These are phyloP conservation scores for Marasmius oreades DNA, from an alignment of 1,284 basidiomycete species.

Conservation along the genomic window DNA sequence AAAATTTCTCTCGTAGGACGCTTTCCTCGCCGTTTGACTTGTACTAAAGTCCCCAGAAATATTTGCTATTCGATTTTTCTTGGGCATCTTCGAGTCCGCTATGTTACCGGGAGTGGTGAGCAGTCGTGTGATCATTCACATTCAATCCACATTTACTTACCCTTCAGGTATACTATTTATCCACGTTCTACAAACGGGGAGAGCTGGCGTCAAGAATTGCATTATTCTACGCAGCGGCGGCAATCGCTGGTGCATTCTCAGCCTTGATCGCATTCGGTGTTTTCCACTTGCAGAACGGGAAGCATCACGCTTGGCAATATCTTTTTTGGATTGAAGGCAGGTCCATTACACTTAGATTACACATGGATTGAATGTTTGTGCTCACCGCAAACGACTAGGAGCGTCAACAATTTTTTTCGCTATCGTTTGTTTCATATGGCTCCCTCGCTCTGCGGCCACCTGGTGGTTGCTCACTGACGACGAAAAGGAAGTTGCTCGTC, in stretches of 20 bases:
- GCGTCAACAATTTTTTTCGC: slow-evolving; percentile 37
- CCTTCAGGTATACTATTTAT: slow-evolving; percentile 41
- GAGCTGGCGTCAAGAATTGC: slow-evolving; percentile 48
- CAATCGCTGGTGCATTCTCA: slow-evolving; percentile 44
- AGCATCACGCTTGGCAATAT: slow-evolving; percentile 46
- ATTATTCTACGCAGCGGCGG: slow-evolving; percentile 44
- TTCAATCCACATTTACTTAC: neutral
- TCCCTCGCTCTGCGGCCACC: slow-evolving; percentile 42
- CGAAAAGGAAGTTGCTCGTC: slow-evolving; percentile 40
- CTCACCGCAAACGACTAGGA: slow-evolving; percentile 21
- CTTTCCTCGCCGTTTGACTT: neutral
- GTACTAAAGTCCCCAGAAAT: slow-evolving; percentile 27
- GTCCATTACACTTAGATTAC: neutral
- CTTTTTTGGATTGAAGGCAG: slow-evolving; percentile 49
- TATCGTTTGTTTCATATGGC: slow-evolving; percentile 41
- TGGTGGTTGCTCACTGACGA: slow-evolving; percentile 38
- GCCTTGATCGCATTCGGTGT: slow-evolving; percentile 43
- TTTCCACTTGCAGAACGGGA: slow-evolving; percentile 39
- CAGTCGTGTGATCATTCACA: neutral
- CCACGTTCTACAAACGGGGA: slow-evolving; percentile 46
- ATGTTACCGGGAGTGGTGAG: slow-evolving; percentile 28
- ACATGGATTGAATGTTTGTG: neutral
- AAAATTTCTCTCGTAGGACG: slow-evolving; percentile 34
- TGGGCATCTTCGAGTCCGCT: slow-evolving; percentile 44
- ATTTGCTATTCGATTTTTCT: slow-evolving; percentile 43